Percentiles rank a stretch among this genome's conserved stretches.
phyloP scores from a whole-genome alignment of 169 alveolate species.

The Cryptosporidium sp. region DNA sequence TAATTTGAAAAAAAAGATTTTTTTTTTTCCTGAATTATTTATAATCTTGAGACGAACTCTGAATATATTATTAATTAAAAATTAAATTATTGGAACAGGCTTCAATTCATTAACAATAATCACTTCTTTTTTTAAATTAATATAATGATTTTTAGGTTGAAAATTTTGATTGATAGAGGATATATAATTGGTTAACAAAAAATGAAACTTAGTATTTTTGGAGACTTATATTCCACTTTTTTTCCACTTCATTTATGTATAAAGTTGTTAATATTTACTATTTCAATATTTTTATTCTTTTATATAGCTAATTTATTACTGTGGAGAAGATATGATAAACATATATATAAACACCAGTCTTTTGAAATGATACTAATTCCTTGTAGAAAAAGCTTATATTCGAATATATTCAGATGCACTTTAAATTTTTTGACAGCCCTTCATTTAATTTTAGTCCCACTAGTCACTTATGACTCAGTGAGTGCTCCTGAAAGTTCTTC shows the following conservation, averaged over 20 bases:
- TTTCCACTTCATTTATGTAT: slow-evolving; percentile 16
- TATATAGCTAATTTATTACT: slow-evolving; percentile 4
- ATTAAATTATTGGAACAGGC: no score
- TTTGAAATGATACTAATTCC: slow-evolving; percentile 31
- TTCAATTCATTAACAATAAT: not conserved
- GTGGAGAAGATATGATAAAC: slow-evolving; percentile 41
- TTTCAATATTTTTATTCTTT: not conserved
- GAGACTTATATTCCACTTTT: not conserved
- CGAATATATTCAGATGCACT: not conserved
- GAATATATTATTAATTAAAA: no score
- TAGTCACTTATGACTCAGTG: slow-evolving; percentile 25
- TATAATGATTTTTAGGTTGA: not conserved
- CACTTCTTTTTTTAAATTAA: no score
- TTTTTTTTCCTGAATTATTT: not conserved
- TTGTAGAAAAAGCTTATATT: slow-evolving; percentile 15
- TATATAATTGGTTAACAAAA: not conserved
- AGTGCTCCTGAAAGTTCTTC: slow-evolving; percentile 2
- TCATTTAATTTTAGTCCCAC: slow-evolving; percentile 13
- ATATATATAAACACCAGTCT: not conserved
- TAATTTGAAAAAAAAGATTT: no score
- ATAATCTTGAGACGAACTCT: not conserved
- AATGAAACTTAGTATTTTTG: not conserved
- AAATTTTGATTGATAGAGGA: not conserved
- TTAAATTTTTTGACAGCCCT: slow-evolving; percentile 1
- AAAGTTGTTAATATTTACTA: not conserved